Evolutionary conservation across 306 rosid species (phyloP), one percentile per base, ranked within the genome.

Genomic region (apple (Malus domestica)): DNA sequence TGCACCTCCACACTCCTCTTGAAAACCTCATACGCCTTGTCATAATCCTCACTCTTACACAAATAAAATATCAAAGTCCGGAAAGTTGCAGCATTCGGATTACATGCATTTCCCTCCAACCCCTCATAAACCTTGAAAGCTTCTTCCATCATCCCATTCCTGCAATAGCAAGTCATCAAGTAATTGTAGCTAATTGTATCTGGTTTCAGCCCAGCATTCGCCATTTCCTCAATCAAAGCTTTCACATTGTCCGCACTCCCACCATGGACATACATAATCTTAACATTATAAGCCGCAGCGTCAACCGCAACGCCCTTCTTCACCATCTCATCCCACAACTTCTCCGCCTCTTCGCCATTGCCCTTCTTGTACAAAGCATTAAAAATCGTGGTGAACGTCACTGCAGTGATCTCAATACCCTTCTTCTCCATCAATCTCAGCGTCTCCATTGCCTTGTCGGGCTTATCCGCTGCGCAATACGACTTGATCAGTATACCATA

Each of bases 31-130:
- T 85, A 84, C 69, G 85, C 96, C 54, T 67, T 74, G 74, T 82
- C 90, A 68, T 70, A 84, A 76, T 82, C 74, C 61, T 57, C 96
- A 72, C 32, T 76, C 73, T 64, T 77, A 80, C 96, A 85, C 33
- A 88, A 71, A 73, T 87, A n/a, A 74, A 19, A 84, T 59, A 90
- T 76, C 85, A 80, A 46, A 13, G 83, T 84, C 65, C 90, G 77
- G 71, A 85, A 90, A 16, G 91, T 90, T 5, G 90, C 88, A 0
- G 93, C 85, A 62, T 90, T 90, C 20, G 87, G 88, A 2, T 82
- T 87, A 44, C 89, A 87, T 32, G 80, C 83, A 49, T 88, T 71
- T 23, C 13, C 73, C 57, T 81, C 75, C 79, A 90, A 72, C 25
- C 83, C 90, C 57, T 72, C 83, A 62, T 78, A 90, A 15, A 90